Conservation (phyloP, 2,329 filamentous ascomycete genomes). For the Monilinia laxa region DNA sequence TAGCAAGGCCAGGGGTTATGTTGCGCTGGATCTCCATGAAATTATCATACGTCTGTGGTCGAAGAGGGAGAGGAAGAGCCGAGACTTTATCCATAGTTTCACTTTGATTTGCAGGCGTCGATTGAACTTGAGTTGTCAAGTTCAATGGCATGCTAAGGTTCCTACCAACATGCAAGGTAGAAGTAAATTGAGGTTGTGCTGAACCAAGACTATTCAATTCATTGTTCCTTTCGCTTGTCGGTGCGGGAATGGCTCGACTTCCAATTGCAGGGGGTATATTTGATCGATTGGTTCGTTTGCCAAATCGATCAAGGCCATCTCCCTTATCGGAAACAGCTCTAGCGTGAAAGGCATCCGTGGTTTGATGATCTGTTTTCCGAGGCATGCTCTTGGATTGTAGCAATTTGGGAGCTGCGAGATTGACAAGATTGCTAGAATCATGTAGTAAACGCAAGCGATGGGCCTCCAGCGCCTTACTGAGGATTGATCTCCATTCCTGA, state of each 20-base stretch:
- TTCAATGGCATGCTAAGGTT: slow-evolving; percentile 4
- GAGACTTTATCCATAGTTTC: neutral
- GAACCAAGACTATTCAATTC: neutral
- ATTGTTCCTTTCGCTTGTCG: neutral
- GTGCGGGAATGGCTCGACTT: neutral
- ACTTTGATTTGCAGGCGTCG: neutral
- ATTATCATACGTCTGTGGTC: slow-evolving; percentile 8
- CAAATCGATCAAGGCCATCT: neutral
- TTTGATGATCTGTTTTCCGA: neutral
- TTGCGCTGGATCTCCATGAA: slow-evolving; percentile 9
- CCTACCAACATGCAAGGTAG: neutral
- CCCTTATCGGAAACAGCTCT: neutral
- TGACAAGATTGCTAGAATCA: neutral
- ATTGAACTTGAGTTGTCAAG: neutral
- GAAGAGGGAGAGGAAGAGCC: neutral
- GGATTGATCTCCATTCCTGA: neutral
- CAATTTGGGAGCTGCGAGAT: neutral
- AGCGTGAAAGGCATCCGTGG: neutral
- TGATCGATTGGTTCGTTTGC: neutral
- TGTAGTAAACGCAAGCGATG: slow-evolving; percentile 1
- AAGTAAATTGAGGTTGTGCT: neutral
- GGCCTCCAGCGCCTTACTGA: neutral
- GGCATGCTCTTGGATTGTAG: neutral
- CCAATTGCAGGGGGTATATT: neutral
- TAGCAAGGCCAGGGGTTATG: neutral